A percentile compares a stretch with the other conserved stretches of the same genome.
These are phyloP conservation scores for Agroathelia rolfsii DNA, from an alignment of 1,284 basidiomycete genomes.

Conservation along the genomic window DNA sequence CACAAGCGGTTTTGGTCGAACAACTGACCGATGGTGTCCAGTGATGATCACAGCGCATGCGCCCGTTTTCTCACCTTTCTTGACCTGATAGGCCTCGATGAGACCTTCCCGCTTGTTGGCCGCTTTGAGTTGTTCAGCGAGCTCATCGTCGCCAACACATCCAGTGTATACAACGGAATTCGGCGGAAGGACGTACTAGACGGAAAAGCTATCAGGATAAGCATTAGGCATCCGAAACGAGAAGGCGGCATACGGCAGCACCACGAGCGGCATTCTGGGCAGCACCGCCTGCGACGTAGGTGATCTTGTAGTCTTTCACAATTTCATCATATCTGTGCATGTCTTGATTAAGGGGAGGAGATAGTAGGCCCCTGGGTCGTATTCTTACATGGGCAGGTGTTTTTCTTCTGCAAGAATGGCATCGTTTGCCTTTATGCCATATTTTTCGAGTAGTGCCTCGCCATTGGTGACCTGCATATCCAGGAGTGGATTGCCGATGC, in stretches of 20 bases:
- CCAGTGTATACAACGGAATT: conserved; percentile 92
- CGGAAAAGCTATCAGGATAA: conserved; percentile 5
- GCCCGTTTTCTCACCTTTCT: conserved; percentile 82
- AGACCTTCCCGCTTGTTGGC: conserved; percentile 94
- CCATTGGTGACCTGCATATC: conserved; percentile 84
- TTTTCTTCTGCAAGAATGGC: conserved; percentile 91
- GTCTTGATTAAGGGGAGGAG: too few species aligned
- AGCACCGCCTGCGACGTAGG: conserved; percentile 95
- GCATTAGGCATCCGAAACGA: conserved; percentile 3
- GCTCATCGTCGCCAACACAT: conserved; percentile 86
- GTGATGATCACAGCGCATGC: conserved; percentile 96
- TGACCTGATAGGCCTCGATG: conserved; percentile 83
- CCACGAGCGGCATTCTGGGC: conserved; percentile 95
- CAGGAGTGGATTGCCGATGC: conserved; percentile 83
- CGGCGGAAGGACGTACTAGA: conserved; percentile 82
- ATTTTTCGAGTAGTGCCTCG: conserved; percentile 82
- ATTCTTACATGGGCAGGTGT: conserved; percentile 78
- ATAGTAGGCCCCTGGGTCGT: too few species aligned
- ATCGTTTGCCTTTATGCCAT: conserved; percentile 90
- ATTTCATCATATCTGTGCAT: conserved; percentile 80
- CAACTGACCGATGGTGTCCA: conserved; percentile 73
- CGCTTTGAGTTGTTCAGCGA: conserved; percentile 83
- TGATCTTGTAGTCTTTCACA: conserved; percentile 67
- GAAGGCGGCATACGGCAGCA: conserved; percentile 59
- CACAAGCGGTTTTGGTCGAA: background rate